Evolutionary conservation across 768 basidiomycete genomes (phyloP).

Genomic region (Phallus indusiatus): DNA sequence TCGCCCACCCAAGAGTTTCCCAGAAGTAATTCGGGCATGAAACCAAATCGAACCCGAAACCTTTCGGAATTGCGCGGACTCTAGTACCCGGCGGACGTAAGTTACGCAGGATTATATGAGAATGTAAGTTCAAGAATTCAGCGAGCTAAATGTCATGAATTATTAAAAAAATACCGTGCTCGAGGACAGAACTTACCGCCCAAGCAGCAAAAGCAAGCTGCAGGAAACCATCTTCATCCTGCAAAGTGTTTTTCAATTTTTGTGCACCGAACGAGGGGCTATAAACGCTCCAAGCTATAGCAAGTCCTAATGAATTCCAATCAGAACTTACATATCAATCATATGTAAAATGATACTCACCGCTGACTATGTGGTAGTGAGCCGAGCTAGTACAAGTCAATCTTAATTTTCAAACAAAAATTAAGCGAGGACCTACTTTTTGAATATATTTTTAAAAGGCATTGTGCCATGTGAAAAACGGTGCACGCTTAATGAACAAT

Average conservation of each 20-base stretch:
- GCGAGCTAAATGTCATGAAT: slow-evolving; percentile 44
- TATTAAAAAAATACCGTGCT: neutral
- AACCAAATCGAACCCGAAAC: slow-evolving; percentile 83
- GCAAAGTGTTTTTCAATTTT: slow-evolving; percentile 49
- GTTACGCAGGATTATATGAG: slow-evolving; percentile 73
- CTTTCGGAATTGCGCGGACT: slow-evolving; percentile 78
- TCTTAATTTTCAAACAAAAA: neutral
- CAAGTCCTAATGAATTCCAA: slow-evolving; percentile 38
- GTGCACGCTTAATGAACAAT: slow-evolving; percentile 54
- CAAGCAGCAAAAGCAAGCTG: slow-evolving; percentile 57
- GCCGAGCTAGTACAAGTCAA: slow-evolving; percentile 49
- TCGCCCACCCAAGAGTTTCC: slow-evolving; percentile 69
- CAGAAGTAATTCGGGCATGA: slow-evolving; percentile 95
- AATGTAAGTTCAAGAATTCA: slow-evolving; percentile 74
- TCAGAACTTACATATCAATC: neutral
- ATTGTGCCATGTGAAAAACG: slow-evolving; percentile 94
- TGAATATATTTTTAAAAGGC: slow-evolving; percentile 78
- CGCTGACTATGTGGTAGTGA: slow-evolving; percentile 81
- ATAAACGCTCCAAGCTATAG: slow-evolving; percentile 75
- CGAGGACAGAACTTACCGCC: slow-evolving; percentile 47
- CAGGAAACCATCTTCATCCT: slow-evolving; percentile 60
- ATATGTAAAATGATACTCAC: slow-evolving; percentile 21
- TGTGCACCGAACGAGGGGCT: slow-evolving; percentile 68
- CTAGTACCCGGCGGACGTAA: slow-evolving; percentile 77
- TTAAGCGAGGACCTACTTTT: slow-evolving; percentile 52